Base-by-base conservation (phyloP, 2,329 filamentous ascomycete genomes). In the Aspergillus ibericus region DNA sequence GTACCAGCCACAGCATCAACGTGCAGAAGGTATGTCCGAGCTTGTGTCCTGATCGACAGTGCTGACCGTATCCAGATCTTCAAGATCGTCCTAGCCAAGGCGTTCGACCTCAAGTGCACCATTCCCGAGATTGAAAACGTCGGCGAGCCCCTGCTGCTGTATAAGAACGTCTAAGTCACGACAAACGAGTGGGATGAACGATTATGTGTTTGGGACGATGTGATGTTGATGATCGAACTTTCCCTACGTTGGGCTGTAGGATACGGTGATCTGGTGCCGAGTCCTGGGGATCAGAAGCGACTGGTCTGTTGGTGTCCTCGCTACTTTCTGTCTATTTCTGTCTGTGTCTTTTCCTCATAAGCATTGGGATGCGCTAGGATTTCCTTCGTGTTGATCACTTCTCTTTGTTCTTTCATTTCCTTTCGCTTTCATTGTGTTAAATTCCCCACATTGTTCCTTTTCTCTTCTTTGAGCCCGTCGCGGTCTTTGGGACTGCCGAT, bases 81-180 rank as follows among this genome's bases (percentile, higher is more conserved):
- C 86, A 99, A 99, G 78, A 99, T 99, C 69, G 95, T 99, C 58
- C 85, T 99, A 22, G 96, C 93, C 64, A 99, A 99, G 79, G 95
- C 95, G 1, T 99, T 99, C 74, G 95, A 99, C 75, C 85, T 99
- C 59, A 97, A 97, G 77, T 99, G 95, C 82, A 99, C 95, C 29
- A 98, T 99, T 72, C 95, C 95, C 49, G 95, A 99, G 78, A 98
- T 99, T 77, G 93, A 97, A 79, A 96, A 98, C 75, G 89, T 97
- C 58, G 95, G 95, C 78, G 95, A 99, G 78, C 95, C 95, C 20
- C 83, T 99, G 52, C 83, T 99, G 48, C 85, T 99, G 64, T 99
- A 99, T 74, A 90, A 93, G 76, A 87, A 68, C 38, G 70, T 72
- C 52, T 73, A 63, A 63, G 50, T 54, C 44, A 56, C 32, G 49